These are phyloP conservation scores for Aspergillus intermedius DNA, from an alignment of 2,329 filamentous ascomycete genomes.

Conservation along the genomic window DNA sequence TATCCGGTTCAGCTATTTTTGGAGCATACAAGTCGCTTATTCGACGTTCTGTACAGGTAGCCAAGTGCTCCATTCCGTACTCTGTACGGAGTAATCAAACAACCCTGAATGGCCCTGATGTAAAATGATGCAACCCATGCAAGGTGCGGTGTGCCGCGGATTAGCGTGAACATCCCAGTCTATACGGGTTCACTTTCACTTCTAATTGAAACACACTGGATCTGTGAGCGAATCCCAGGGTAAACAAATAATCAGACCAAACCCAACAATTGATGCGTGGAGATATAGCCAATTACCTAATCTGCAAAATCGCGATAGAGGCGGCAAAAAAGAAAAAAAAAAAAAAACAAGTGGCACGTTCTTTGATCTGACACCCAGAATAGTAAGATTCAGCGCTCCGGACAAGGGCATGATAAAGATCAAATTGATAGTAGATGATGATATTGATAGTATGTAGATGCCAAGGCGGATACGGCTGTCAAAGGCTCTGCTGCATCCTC, in stretches of 20 bases:
- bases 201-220: no score
- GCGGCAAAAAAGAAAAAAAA: not conserved
- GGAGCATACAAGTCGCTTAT: no score
- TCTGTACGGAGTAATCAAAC: no score
- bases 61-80: no score
- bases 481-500: not conserved
- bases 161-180: no score
- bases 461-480: not conserved
- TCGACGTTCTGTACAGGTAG: no score
- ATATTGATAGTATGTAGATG: not conserved
- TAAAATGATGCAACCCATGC: no score
- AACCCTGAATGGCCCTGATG: no score
- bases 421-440: not conserved
- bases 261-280: not conserved
- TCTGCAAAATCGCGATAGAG: not conserved
- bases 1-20: no score
- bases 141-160: no score
- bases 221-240: no score
- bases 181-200: no score
- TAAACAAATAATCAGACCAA: not conserved
- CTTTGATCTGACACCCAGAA: not conserved
- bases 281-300: conserved; percentile 2
- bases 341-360: not conserved
- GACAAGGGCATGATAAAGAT: not conserved
- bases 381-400: not conserved